Base-by-base conservation (phyloP, 2,329 filamentous ascomycete species). In the Coniochaeta hoffmannii region DNA sequence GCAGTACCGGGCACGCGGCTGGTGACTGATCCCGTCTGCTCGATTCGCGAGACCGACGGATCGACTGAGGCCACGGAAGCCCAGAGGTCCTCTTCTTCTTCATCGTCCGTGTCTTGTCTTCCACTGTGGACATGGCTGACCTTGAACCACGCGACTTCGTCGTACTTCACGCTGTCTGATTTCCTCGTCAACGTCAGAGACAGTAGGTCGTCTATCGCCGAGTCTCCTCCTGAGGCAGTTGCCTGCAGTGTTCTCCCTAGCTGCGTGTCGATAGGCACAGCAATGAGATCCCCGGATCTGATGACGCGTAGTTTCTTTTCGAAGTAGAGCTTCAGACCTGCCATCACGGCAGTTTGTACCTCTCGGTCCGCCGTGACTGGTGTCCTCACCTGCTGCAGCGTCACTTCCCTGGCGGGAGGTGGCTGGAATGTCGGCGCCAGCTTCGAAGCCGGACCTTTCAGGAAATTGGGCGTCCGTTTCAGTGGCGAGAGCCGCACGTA, bases 61-160 rank as follows among this genome's bases (percentile, higher is more conserved):
- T 97, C 93, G 51, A 99, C 90, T 50, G 87, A 87, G 2, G 88
- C 90, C 36, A 93, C 85, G 1, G 89, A 88, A 35, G 90, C 90
- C 94, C 94, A 99, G 9, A 86, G 75, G 53, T 89, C 86, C 51
- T 86, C 82, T 3, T 81, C 79, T 1, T 82, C 76, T 14, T 82
- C 81, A 32, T 84, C 81, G n/a, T 80, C 77, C 28, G 62, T 19
- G 14, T 65, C 63, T 30, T 62, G 70, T 62, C 74, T 83, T 26
- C 75, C 75, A 6, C 79, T 73, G 55, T 77, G 76, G 53, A 95
- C 86, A 57, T 90, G 88, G 36, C 88, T 87, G 38, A 99, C 88
- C 60, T 86, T 89, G 76, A 97, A 97, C 94, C 94, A 99, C 8
- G 90, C 92, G 19, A 96, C 88, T 30, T 77, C 81, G 69, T 80